These are phyloP conservation scores for Boletus rubroflammeus DNA, from an alignment of 768 basidiomycete species.

Conservation along the genomic window DNA sequence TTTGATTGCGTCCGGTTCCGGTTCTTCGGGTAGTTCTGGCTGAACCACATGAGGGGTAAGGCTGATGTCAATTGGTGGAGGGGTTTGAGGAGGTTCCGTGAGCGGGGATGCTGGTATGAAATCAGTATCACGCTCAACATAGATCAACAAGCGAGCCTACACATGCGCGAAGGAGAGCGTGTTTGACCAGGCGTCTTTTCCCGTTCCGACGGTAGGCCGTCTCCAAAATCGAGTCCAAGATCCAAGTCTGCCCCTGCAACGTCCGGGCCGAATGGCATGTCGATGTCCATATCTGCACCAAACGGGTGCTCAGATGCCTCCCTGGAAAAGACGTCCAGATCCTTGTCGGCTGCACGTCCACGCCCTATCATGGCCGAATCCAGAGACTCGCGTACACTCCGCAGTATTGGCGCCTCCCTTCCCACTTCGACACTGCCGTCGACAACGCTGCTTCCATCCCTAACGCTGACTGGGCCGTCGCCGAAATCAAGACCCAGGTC, in stretches of 20 bases:
- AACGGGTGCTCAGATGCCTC: constrained; percentile 68
- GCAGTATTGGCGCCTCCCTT: constrained; percentile 58
- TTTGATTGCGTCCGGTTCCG: constrained; percentile 32
- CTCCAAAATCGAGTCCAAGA: constrained; percentile 67
- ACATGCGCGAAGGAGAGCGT: constrained; percentile 62
- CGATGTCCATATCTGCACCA: constrained; percentile 47
- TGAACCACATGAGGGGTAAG: constrained; percentile 48
- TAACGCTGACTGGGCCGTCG: constrained; percentile 44
- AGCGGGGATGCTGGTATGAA: constrained; percentile 62
- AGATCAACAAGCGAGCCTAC: constrained; percentile 38
- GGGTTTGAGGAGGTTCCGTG: constrained; percentile 72
- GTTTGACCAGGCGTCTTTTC: constrained; percentile 58
- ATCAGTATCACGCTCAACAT: constrained; percentile 6
- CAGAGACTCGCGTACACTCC: constrained; percentile 51
- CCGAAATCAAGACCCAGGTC: constrained; percentile 80
- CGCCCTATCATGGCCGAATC: constrained; percentile 57
- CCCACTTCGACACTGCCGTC: constrained; percentile 68
- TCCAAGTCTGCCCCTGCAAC: constrained; percentile 58
- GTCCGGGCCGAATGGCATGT: constrained; percentile 49
- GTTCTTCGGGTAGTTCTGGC: constrained; percentile 35
- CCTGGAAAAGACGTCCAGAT: constrained; percentile 65
- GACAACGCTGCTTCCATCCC: constrained; percentile 46
- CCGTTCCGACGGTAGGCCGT: constrained; percentile 44
- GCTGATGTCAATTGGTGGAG: constrained; percentile 57
- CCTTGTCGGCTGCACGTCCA: constrained; percentile 43